These are phyloP conservation scores for Debaryomyces prosopidis DNA, from an alignment of 805 yeast genomes.

Conservation along the genomic window DNA sequence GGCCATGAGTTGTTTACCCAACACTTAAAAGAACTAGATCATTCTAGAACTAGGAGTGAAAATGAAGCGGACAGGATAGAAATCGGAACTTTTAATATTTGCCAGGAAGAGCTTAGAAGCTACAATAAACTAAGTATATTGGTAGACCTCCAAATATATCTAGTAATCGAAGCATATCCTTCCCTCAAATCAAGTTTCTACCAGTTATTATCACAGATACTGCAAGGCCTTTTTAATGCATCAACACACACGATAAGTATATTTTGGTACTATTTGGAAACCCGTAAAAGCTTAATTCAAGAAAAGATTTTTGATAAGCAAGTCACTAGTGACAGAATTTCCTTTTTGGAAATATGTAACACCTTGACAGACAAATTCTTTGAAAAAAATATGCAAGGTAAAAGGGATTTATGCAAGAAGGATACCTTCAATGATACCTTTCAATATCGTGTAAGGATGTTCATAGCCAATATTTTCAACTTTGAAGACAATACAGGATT, in stretches of 20 bases:
- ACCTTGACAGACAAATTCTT: slow-evolving; percentile 33
- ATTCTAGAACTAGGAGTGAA: neutral
- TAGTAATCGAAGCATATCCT: slow-evolving; percentile 14
- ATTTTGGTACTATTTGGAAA: slow-evolving; percentile 42
- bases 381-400: slow-evolving; percentile 17
- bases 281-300: slow-evolving; percentile 24
- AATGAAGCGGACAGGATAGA: neutral
- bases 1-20: slow-evolving; percentile 8
- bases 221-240: slow-evolving; percentile 21
- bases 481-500: slow-evolving; percentile 47
- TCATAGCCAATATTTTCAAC: slow-evolving; percentile 31
- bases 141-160: slow-evolving; percentile 26
- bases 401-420: slow-evolving; percentile 30
- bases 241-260: slow-evolving; percentile 19
- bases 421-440: slow-evolving; percentile 41
- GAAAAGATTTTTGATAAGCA: slow-evolving; percentile 26
- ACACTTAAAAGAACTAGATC: slow-evolving; percentile 2
- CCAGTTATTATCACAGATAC: slow-evolving; percentile 21
- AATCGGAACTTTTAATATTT: slow-evolving; percentile 3
- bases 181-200: slow-evolving; percentile 25
- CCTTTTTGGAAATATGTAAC: slow-evolving; percentile 41
- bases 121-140: slow-evolving; percentile 19
- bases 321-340: slow-evolving; percentile 34
- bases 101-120: slow-evolving; percentile 6
- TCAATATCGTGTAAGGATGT: slow-evolving; percentile 35